A percentile compares a stretch with the other conserved stretches of the same genome.
Evolutionary conservation across 2,329 filamentous ascomycete genomes (phyloP).

Genomic region (Diaporthe helianthi): DNA sequence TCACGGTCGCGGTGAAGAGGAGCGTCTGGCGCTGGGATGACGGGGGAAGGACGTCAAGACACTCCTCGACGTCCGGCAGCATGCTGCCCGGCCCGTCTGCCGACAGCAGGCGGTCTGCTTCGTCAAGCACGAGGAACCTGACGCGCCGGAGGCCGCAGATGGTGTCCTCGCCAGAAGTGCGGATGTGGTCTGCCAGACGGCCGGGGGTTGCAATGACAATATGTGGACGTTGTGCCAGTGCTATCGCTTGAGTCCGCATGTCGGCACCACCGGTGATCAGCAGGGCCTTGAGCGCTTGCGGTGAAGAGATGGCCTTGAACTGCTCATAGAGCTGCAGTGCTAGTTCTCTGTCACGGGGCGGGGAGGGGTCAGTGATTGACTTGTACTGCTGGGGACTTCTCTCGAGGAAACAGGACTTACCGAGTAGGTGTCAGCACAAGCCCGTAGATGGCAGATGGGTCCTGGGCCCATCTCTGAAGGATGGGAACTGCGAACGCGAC

Average conservation of each 20-base stretch:
- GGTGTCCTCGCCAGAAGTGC: slow-evolving; percentile 89
- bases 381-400: no score
- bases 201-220: slow-evolving; percentile 95
- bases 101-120: slow-evolving; percentile 88
- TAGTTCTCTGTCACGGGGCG: slow-evolving; percentile 69
- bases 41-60: slow-evolving; percentile 80
- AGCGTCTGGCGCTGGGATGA: slow-evolving; percentile 85
- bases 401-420: slow-evolving; percentile 45
- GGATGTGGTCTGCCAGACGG: slow-evolving; percentile 90
- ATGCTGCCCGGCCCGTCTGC: slow-evolving; percentile 79
- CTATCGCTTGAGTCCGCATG: slow-evolving; percentile 89
- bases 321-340: slow-evolving; percentile 97
- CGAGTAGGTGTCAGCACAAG: slow-evolving; percentile 88
- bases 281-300: slow-evolving; percentile 84
- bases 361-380: neutral
- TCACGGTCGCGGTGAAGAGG: slow-evolving; percentile 95
- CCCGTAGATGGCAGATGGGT: slow-evolving; percentile 90
- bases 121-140: slow-evolving; percentile 89
- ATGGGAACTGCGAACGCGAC: slow-evolving; percentile 95
- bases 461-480: slow-evolving; percentile 89
- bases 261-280: slow-evolving; percentile 93
- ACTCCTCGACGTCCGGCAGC: slow-evolving; percentile 93
- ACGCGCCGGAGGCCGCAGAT: slow-evolving; percentile 80
- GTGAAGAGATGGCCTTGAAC: slow-evolving; percentile 88
- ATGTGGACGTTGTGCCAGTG: slow-evolving; percentile 81